A percentile compares a stretch with the other conserved stretches of the same genome.
phyloP scores from a whole-genome alignment of 129 eudicot species.

The Tagetes erecta region DNA sequence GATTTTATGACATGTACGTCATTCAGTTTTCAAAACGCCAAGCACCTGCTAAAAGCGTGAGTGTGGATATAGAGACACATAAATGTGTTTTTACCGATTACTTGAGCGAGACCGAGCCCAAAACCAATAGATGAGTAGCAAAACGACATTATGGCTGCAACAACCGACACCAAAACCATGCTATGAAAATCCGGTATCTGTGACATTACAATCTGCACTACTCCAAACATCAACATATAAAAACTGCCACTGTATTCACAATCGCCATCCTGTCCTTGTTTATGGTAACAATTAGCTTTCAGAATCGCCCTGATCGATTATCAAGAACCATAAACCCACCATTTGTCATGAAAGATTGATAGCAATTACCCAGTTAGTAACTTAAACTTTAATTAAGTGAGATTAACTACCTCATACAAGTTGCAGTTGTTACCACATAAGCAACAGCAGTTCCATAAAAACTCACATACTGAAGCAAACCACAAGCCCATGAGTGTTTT shows the following conservation, averaged over 20 bases:
- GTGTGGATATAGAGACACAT: not conserved
- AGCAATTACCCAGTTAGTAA: not conserved
- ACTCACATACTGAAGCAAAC: conserved; percentile 50
- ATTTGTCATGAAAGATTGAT: not conserved
- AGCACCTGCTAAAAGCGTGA: not conserved
- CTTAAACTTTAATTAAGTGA: not conserved
- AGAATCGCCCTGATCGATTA: conserved; percentile 50
- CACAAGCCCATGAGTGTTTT: conserved; percentile 42
- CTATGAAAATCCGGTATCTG: conserved; percentile 74
- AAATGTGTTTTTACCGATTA: conserved; percentile 23
- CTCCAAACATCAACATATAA: conserved; percentile 59
- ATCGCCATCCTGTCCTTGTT: conserved; percentile 46
- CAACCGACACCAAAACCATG: conserved; percentile 62
- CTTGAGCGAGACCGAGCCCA: conserved; percentile 64
- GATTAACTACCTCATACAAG: conserved; percentile 54
- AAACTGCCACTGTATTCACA: conserved; percentile 39
- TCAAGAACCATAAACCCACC: conserved; percentile 7
- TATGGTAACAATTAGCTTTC: conserved; percentile 57
- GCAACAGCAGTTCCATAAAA: conserved; percentile 60
- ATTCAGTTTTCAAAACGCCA: not conserved
- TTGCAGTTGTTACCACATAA: conserved; percentile 51
- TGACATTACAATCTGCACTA: conserved; percentile 50
- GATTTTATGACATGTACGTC: conserved; percentile 1
- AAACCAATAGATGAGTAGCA: conserved; percentile 55
- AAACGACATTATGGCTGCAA: conserved; percentile 76